Conservation (phyloP, 352 stramenopile genomes). For the Phytophthora pluvialis region DNA sequence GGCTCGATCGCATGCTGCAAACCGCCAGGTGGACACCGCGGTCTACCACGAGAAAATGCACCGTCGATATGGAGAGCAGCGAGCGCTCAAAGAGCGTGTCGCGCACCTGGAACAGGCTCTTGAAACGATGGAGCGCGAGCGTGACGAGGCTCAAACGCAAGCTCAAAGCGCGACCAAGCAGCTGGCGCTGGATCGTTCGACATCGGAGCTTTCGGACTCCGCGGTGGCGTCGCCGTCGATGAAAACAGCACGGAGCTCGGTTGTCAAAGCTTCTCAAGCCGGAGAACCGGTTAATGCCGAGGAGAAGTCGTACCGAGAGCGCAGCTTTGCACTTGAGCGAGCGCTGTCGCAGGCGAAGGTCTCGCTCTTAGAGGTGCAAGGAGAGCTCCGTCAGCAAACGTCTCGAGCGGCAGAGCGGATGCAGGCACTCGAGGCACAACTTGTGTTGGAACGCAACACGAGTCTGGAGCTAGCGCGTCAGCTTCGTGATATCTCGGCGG, state of each 20-base stretch:
- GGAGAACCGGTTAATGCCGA: conserved; percentile 29
- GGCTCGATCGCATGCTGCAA: conserved; percentile 51
- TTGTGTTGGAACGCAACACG: conserved; percentile 58
- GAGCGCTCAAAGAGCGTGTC: conserved; percentile 59
- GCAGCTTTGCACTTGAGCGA: conserved; percentile 63
- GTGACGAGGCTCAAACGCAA: conserved; percentile 41
- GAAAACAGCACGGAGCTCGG: conserved; percentile 13
- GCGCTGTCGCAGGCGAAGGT: conserved; percentile 53
- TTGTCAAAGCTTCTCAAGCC: conserved; percentile 14
- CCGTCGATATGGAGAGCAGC: conserved; percentile 67
- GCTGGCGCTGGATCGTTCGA: conserved; percentile 22
- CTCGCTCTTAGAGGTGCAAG: conserved; percentile 39
- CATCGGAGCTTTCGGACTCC: conserved; percentile 11
- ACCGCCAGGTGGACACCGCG: conserved; percentile 46
- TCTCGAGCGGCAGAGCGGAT: conserved; percentile 39
- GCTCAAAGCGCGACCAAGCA: conserved; percentile 22
- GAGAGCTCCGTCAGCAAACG: conserved; percentile 38
- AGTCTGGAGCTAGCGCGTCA: conserved; percentile 56
- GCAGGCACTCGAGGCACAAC: conserved; percentile 52
- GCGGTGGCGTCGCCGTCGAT: conserved; percentile 4
- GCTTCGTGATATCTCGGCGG: conserved; percentile 50
- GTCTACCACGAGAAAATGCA: conserved; percentile 81
- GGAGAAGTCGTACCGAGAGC: conserved; percentile 54
- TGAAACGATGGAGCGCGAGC: conserved; percentile 35
- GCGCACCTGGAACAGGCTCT: conserved; percentile 55